Evolutionary conservation across 2,329 filamentous ascomycete species (phyloP).

Genomic region (Ramularia endophylla): DNA sequence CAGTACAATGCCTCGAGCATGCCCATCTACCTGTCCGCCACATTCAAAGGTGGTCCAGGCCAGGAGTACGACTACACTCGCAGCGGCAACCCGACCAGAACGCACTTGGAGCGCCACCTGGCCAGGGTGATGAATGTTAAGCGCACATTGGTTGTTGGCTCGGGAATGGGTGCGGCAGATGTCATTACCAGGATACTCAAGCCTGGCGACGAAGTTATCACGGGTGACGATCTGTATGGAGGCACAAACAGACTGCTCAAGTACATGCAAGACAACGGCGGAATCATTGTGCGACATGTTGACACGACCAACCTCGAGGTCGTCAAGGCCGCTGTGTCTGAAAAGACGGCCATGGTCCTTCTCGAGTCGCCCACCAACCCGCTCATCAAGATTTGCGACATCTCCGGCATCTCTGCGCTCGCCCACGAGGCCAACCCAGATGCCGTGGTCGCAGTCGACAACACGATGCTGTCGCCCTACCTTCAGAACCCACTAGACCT

Average conservation of each 20-base stretch:
- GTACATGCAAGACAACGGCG: conserved; percentile 81
- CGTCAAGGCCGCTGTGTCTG: conserved; percentile 62
- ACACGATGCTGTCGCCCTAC: conserved; percentile 97
- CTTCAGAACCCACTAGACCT: conserved; percentile 90
- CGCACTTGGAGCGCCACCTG: conserved; percentile 90
- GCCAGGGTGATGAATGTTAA: conserved; percentile 98
- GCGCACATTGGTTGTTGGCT: conserved; percentile 86
- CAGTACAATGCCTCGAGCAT: conserved; percentile 96
- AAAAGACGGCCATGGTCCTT: conserved; percentile 90
- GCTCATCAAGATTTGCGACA: conserved; percentile 95
- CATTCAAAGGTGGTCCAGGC: conserved; percentile 84
- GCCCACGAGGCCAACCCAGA: conserved; percentile 72
- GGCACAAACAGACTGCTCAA: conserved; percentile 91
- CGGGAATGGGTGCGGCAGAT: conserved; percentile 95
- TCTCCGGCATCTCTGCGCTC: conserved; percentile 68
- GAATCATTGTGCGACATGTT: conserved; percentile 91
- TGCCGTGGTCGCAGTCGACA: conserved; percentile 87
- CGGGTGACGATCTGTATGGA: conserved; percentile 93
- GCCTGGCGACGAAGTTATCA: conserved; percentile 94
- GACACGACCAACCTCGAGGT: conserved; percentile 77
- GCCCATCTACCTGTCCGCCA: conserved; percentile 95
- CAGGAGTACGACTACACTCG: conserved; percentile 97
- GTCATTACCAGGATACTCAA: conserved; percentile 87
- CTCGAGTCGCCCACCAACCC: conserved; percentile 97
- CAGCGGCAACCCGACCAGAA: conserved; percentile 92